Evolutionary conservation across 352 stramenopile species (phyloP).

Genomic region (Porosira glacialis): DNA sequence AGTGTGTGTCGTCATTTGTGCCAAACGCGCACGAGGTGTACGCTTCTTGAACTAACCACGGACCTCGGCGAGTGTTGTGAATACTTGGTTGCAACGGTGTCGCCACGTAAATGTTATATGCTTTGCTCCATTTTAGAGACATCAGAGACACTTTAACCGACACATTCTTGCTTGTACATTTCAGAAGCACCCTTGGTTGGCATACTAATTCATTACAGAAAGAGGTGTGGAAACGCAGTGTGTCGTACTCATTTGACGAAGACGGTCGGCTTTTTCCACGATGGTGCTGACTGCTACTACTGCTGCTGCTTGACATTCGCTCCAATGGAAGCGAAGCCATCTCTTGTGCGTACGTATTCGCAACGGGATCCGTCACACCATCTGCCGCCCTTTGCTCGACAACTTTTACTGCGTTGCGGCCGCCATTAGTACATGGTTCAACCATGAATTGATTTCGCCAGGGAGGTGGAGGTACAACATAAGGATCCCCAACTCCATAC

Average conservation of each 20-base stretch:
- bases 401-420: slow-evolving; percentile 40
- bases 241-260: slow-evolving; percentile 39
- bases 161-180: slow-evolving; percentile 73
- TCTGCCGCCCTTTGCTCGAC: slow-evolving; percentile 4
- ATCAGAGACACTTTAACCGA: slow-evolving; percentile 75
- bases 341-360: slow-evolving; percentile 69
- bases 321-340: slow-evolving; percentile 64
- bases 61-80: slow-evolving; percentile 72
- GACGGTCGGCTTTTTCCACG: slow-evolving; percentile 34
- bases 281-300: slow-evolving; percentile 6
- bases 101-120: slow-evolving; percentile 50
- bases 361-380: slow-evolving; percentile 2
- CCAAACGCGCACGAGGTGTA: slow-evolving; percentile 71
- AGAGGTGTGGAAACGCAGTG: slow-evolving; percentile 54
- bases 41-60: slow-evolving; percentile 67
- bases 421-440: slow-evolving; percentile 64
- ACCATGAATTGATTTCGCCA: slow-evolving; percentile 58
- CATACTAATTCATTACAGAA: slow-evolving; percentile 81
- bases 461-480: slow-evolving; percentile 37
- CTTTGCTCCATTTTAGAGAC: slow-evolving; percentile 66
- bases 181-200: slow-evolving; percentile 65
- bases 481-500: slow-evolving; percentile 37
- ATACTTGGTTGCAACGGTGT: slow-evolving; percentile 61
- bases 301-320: slow-evolving; percentile 27
- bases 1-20: slow-evolving; percentile 59